A percentile compares a stretch with the other conserved stretches of the same genome.
phyloP scores from a whole-genome alignment of 208 protist species.

The Herpetomonas samuelpessoai region DNA sequence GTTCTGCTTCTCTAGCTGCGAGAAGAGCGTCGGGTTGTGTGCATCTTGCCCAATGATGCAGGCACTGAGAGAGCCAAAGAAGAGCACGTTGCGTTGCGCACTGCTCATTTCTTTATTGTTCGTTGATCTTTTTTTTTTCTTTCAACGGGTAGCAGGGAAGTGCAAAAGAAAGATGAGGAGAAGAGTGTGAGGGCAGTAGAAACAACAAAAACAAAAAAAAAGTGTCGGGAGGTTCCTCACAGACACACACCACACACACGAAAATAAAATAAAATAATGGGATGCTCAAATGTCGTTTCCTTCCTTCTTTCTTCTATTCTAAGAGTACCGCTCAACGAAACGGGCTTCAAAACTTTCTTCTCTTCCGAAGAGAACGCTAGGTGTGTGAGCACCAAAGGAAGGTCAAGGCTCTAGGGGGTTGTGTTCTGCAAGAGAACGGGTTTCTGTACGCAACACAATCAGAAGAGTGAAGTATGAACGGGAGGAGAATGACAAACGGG shows the following conservation, averaged over 20 bases:
- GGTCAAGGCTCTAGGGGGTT: too few relatives aligned
- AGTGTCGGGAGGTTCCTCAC: background rate
- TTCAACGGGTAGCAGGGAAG: background rate
- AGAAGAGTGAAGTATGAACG: too few relatives aligned
- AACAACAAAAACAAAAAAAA: background rate
- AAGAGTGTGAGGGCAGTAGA: conserved; percentile 9
- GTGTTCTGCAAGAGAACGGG: too few relatives aligned
- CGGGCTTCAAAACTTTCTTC: too few relatives aligned
- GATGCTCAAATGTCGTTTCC: background rate
- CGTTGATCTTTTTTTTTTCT: too few relatives aligned
- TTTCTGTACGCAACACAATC: too few relatives aligned
- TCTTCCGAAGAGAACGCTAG: too few relatives aligned
- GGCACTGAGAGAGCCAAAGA: conserved; percentile 59
- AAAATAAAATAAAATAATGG: conserved; percentile 6
- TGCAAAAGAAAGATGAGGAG: background rate
- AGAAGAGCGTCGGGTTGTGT: conserved; percentile 26
- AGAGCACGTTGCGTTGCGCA: conserved; percentile 34
- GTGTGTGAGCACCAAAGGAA: too few relatives aligned
- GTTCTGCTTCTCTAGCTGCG: conserved; percentile 29
- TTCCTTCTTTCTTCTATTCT: too few relatives aligned
- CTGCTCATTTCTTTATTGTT: conserved; percentile 20
- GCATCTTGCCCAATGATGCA: conserved; percentile 50
- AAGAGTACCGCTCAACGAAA: too few relatives aligned
- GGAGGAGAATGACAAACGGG: too few relatives aligned
- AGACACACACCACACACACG: conserved; percentile 3